A percentile compares a stretch with the other conserved stretches of the same genome.
Evolutionary conservation across 345 rosid species (phyloP).

Genomic region (Ceriops tagal): DNA sequence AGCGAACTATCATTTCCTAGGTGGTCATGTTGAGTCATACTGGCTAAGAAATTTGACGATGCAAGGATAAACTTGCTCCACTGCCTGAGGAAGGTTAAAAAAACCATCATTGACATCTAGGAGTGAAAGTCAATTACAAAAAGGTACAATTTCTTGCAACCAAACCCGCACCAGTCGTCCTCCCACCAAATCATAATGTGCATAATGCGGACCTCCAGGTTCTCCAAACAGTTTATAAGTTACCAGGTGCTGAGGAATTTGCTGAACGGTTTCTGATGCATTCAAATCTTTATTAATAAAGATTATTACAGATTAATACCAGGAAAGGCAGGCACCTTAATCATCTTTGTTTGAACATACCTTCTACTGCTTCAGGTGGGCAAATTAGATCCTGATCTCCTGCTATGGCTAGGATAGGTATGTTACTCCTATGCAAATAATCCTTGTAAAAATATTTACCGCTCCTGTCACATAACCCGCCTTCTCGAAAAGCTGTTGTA

Average conservation of each 20-base stretch:
- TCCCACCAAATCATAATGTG: conserved; percentile 78
- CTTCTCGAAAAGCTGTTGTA: conserved; percentile 78
- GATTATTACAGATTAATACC: conserved; percentile 5
- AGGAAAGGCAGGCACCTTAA: not conserved
- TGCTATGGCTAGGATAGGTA: conserved; percentile 85
- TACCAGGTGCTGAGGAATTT: conserved; percentile 50
- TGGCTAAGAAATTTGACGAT: conserved; percentile 61
- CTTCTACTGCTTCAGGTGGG: conserved; percentile 89
- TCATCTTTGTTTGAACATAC: conserved; percentile 30
- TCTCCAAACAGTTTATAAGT: conserved; percentile 60
- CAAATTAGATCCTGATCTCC: conserved; percentile 92
- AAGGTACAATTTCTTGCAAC: not conserved
- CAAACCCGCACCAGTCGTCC: conserved; percentile 53
- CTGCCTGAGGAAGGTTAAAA: conserved; percentile 52
- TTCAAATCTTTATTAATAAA: conserved; percentile 13
- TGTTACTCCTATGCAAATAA: conserved; percentile 47
- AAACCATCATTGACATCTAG: conserved; percentile 1
- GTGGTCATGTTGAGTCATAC: conserved; percentile 41
- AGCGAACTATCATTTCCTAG: conserved; percentile 4
- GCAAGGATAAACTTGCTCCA: conserved; percentile 86
- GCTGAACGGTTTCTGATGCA: conserved; percentile 52
- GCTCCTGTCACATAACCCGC: conserved; percentile 74
- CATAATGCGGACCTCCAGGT: conserved; percentile 61
- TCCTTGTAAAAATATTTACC: conserved; percentile 77
- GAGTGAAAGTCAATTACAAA: conserved; percentile 18